Base-by-base conservation (phyloP, 2,329 filamentous ascomycete species). In the Colletotrichum scovillei region DNA sequence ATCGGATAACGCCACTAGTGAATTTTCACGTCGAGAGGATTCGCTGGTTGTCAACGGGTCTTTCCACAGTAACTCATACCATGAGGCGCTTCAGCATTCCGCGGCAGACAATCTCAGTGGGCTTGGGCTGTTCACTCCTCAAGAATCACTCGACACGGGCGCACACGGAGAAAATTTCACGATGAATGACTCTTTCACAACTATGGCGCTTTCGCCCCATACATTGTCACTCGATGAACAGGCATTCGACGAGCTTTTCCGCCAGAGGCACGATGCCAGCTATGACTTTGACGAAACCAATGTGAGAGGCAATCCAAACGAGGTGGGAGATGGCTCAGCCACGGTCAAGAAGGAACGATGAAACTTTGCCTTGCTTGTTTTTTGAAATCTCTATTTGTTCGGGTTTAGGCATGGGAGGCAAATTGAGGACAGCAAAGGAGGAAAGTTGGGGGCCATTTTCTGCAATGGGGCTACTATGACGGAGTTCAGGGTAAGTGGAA, bases 161-260 rank as follows among this genome's bases (percentile, higher is more conserved):
- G 12, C 46, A 3, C 67, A 73, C 16, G 26, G 22, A 26, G 42
- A 35, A 9, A 14, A 24, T 7, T 26, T 73, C 9, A 19, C 32
- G 14, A 26, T 46, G 32, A 42, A 26, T 26, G 28, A 70, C 30
- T 60, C 67, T 4, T 65, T 70, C 35, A 28, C 26, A 60, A 65
- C 42, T 9, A 22, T 60, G 38, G 12, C 22, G 4, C 32, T 73
- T 11, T 35, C 67, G 19, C 70, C 67, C 4, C 26, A 55, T 0
- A 56, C 69, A 67, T 59, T 64, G 19, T 42, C 55, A 28, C 26
- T 73, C 19, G 59, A 65, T 6, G 70, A 65, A 30, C n/a, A 28
- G 14, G 42, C 42, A 11, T 49, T 73, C 24, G 67, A 70, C 35
- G 59, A 70, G 14, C 24, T 65, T 24, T 70, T 70, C 6, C 24